Evolutionary conservation across 2,329 filamentous ascomycete species (phyloP), one percentile per base, ranked within the genome.

Genomic region (Cytospora leucostoma): DNA sequence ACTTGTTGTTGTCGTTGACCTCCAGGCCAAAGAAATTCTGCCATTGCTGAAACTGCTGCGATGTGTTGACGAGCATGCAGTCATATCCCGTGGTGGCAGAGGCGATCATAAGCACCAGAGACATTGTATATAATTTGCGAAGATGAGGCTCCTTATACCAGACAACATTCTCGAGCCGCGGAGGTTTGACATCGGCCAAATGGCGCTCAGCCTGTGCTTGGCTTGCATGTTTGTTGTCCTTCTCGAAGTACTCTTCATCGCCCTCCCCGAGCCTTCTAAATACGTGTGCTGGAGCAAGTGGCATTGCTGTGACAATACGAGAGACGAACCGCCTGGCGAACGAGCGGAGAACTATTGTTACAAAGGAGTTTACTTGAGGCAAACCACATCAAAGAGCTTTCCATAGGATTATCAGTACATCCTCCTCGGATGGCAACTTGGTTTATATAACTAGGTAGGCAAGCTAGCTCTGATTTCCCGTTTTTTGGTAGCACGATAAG

Each of bases 91-190:
- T 67, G 1, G 65, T 67, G 17, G 63, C 64, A 1, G 63, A 63
- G 6, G 65, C 65, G 37, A 67, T 62, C 65, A 67, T 67, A 32
- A 72, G 71, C n/a, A 66, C 65, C 35, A 66, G 32, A 1, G 62
- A 44, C 62, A 66, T 64, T 15, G 62, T 56, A 60, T 86, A 86
- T 11, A 86, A 78, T 68, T 77, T 82, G 57, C 83, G 77, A 58
- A 86, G 73, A 69, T 84, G 80, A 54, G 82, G 82, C 68, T 86
- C 82, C 66, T 74, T 78, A 66, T 77, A 80, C 84, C 84, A 86
- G 55, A 72, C 79, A n/a, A 85, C 82, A 62, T 76, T 77, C 68
- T 84, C 79, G 68, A 85, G 82, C 38, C 75, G 72, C 35, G 82
- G 81, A 7, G 75, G 76, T 61, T 79, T 77, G 59, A 74, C 74